Evolutionary conservation across 179 eudicot species (phyloP).

Genomic region (Silene noctiflora): DNA sequence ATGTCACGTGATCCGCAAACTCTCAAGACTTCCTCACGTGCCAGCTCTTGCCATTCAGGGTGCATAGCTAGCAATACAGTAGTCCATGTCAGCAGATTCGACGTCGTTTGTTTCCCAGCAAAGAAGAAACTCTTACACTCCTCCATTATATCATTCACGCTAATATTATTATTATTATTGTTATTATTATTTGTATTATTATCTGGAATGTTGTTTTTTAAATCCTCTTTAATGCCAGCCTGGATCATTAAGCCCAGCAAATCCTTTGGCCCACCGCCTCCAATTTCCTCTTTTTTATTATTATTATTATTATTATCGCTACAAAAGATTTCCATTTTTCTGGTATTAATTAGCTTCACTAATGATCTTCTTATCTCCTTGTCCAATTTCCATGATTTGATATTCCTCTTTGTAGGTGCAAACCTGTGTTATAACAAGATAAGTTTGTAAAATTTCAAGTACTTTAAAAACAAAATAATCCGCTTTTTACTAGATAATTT

Average conservation of each 20-base stretch:
- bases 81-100: conserved; percentile 95
- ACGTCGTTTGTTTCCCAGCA: conserved; percentile 92
- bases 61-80: conserved; percentile 84
- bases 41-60: conserved; percentile 83
- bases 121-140: conserved; percentile 94
- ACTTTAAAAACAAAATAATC: too few species aligned
- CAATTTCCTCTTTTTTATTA: conserved; percentile 23
- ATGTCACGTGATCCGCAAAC: conserved; percentile 73
- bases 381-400: conserved; percentile 69
- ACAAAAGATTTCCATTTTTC: conserved; percentile 28
- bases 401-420: conserved; percentile 62
- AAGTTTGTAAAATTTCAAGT: not conserved
- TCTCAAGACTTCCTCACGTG: conserved; percentile 81
- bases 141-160: conserved; percentile 70
- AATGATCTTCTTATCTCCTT: conserved; percentile 62
- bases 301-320: not conserved
- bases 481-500: too few species aligned
- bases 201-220: not conserved
- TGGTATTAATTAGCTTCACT: conserved; percentile 46
- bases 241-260: conserved; percentile 75
- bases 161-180: conserved; percentile 33
- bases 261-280: conserved; percentile 52
- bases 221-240: conserved; percentile 42
- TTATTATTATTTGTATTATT: too few species aligned
- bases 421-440: conserved; percentile 34